phyloP scores from a whole-genome alignment of 306 rosid species.

The Quercus agrifolia region DNA sequence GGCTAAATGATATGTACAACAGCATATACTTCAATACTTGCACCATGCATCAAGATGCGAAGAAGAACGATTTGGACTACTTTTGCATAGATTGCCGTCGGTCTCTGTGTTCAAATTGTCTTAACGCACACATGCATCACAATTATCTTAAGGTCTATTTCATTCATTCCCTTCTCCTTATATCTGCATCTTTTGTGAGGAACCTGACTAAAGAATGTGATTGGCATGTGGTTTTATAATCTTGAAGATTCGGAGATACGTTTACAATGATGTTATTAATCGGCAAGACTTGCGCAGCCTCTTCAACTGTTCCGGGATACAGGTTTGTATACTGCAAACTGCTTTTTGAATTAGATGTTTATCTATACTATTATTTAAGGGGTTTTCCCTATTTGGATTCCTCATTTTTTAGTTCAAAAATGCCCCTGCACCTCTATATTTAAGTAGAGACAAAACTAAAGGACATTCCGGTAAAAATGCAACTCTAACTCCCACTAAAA shows the following conservation, averaged over 20 bases:
- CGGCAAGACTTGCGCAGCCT: constrained; percentile 26
- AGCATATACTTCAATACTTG: constrained; percentile 16
- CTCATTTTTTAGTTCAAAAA: too few species aligned
- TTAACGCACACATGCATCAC: constrained; percentile 18
- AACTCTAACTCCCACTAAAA: too few species aligned
- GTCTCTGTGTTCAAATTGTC: constrained; percentile 24
- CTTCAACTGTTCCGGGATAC: constrained; percentile 35
- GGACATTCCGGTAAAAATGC: too few species aligned
- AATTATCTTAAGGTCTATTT: constrained; percentile 20
- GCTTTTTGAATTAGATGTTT: too few species aligned
- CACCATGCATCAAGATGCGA: not conserved
- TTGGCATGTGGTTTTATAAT: not conserved
- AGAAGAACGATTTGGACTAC: constrained; percentile 20
- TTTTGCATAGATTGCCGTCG: constrained; percentile 25
- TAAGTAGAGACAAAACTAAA: too few species aligned
- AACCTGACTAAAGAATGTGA: too few species aligned
- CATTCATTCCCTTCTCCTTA: not conserved
- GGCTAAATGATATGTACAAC: constrained; percentile 21
- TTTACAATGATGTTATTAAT: constrained; percentile 33
- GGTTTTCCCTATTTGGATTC: too few species aligned
- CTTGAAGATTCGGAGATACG: constrained; percentile 26
- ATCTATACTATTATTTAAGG: too few species aligned
- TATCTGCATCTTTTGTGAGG: too few species aligned
- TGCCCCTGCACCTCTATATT: too few species aligned
- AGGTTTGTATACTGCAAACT: not conserved